These are phyloP conservation scores for Metarhizium guizhouense DNA, from an alignment of 2,329 filamentous ascomycete genomes.

Conservation along the genomic window DNA sequence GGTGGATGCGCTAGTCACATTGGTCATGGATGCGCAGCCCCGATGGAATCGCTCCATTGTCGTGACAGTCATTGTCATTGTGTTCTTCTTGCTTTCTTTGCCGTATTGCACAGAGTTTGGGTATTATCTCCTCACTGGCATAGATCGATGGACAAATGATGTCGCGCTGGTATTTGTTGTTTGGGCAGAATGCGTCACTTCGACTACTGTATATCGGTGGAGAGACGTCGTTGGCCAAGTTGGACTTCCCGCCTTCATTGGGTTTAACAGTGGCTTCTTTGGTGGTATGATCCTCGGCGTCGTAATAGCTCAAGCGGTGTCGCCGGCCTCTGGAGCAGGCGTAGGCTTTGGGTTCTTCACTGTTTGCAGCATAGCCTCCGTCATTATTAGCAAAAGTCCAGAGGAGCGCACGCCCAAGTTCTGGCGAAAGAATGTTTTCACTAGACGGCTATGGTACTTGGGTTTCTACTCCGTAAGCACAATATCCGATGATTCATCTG, in stretches of 20 bases:
- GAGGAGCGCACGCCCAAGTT: slow-evolving; percentile 29
- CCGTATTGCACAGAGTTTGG: slow-evolving; percentile 51
- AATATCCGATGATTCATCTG: slow-evolving; percentile 9
- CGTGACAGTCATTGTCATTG: slow-evolving; percentile 37
- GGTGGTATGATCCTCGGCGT: slow-evolving; percentile 43
- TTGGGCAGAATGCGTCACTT: slow-evolving; percentile 40
- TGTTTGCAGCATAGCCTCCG: slow-evolving; percentile 27
- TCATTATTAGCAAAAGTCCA: slow-evolving; percentile 33
- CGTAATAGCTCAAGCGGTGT: slow-evolving; percentile 36
- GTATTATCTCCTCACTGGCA: slow-evolving; percentile 43
- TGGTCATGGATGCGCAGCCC: slow-evolving; percentile 43
- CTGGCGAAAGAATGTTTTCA: slow-evolving; percentile 28
- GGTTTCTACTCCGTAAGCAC: slow-evolving; percentile 44
- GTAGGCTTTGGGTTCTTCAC: slow-evolving; percentile 45
- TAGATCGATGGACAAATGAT: slow-evolving; percentile 49
- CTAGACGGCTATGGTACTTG: slow-evolving; percentile 41
- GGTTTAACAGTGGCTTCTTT: slow-evolving; percentile 44
- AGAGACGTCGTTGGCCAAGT: slow-evolving; percentile 35
- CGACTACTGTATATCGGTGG: slow-evolving; percentile 46
- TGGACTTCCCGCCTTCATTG: slow-evolving; percentile 31
- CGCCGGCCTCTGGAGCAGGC: slow-evolving; percentile 35
- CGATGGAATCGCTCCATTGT: slow-evolving; percentile 36
- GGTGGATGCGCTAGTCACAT: slow-evolving; percentile 46
- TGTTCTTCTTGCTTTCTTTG: slow-evolving; percentile 44
- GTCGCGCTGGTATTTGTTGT: slow-evolving; percentile 45